Evolutionary conservation across 192 early-diverging fungal genomes (phyloP).

Genomic region (Coemansia sp.): DNA sequence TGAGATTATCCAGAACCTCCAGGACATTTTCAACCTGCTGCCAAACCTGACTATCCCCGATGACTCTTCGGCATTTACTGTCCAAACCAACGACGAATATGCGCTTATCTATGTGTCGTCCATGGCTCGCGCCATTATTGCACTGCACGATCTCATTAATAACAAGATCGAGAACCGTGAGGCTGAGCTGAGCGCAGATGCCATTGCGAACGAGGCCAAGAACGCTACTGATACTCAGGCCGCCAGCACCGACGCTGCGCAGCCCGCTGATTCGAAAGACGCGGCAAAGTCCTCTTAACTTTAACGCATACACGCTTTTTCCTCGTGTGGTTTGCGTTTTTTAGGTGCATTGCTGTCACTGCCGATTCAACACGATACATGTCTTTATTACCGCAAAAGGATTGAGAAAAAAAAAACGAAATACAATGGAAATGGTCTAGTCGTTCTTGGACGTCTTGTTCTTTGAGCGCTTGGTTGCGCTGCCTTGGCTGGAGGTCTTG

Average conservation of each 20-base stretch:
- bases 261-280: conserved; percentile 9
- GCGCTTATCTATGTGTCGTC: conserved; percentile 92
- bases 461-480: conserved; percentile 43
- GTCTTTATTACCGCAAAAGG: background rate
- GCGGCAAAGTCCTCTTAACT: conserved; percentile 3
- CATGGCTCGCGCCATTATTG: conserved; percentile 94
- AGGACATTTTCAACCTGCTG: conserved; percentile 97
- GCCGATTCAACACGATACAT: background rate
- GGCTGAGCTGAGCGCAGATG: conserved; percentile 45
- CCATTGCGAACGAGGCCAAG: conserved; percentile 41
- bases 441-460: conserved; percentile 33
- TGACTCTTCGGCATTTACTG: conserved; percentile 81
- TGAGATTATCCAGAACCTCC: conserved; percentile 96
- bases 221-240: conserved; percentile 17
- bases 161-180: conserved; percentile 92
- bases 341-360: background rate
- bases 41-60: conserved; percentile 87
- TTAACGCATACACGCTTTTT: background rate
- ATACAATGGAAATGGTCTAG: conserved; percentile 1
- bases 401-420: background rate
- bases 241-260: background rate
- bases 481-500: conserved; percentile 22
- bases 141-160: conserved; percentile 95
- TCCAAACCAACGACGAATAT: conserved; percentile 96
- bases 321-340: conserved; percentile 4